Base-by-base conservation (phyloP, 78 protist species). In the Speleostelium caveatum region DNA sequence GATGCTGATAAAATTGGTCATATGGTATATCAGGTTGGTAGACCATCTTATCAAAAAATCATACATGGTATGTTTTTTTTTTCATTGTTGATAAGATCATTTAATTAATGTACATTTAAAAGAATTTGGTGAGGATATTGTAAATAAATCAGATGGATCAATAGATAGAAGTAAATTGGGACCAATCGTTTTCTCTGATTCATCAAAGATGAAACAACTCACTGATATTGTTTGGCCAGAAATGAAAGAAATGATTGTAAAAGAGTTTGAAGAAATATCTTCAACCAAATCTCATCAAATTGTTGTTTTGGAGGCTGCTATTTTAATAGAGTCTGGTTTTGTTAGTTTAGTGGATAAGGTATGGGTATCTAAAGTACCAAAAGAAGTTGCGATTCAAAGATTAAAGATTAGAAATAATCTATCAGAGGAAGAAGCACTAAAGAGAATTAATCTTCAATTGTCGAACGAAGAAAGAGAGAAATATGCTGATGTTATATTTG, bases 1-100 rank as follows among this genome's bases (percentile, higher is more conserved):
- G 86, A 86, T 66, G 92, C 92, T 26, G 92, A 86, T 49, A 75
- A 75, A 75, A 21, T 86, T 24, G 92, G 74, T 2, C 92, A 86
- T 51, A 30, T 22, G 6, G 79, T 51, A 0, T 86, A 86, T 58
- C 39, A 53, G 53, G 36, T 26, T 12, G 92, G 42, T 61, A 71
- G 14, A 60, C 72, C 73, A 53, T 55, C 78, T 0, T 59, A 86
- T 39, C 6, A 28, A 19, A 49, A 60, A 30, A 2, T 86, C 12
- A 36, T 66, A 56, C 22, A 21, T n/a, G n/a, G n/a, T n/a, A n/a
- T n/a, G n/a, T n/a, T n/a, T n/a, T n/a, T n/a, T n/a, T n/a, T n/a
- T n/a, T n/a, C n/a, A n/a, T n/a, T n/a, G n/a, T n/a, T n/a, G n/a
- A n/a, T n/a, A n/a, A n/a, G n/a, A n/a, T 49, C 8, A 49, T 49